Evolutionary conservation across 2,329 filamentous ascomycete genomes (phyloP).

Genomic region (Aspergillus proliferans): DNA sequence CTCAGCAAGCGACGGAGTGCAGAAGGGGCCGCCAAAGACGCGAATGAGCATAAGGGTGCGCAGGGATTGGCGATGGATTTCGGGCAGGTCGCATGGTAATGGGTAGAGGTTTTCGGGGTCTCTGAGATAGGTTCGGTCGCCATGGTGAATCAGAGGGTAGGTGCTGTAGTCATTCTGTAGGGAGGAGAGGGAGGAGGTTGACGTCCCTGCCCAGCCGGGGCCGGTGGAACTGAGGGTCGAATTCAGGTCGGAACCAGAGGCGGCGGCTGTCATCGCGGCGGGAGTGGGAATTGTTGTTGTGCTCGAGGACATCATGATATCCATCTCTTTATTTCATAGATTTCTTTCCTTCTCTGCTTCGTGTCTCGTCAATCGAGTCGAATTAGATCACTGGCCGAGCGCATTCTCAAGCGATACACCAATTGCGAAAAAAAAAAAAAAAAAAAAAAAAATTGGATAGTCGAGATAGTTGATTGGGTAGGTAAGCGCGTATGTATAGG

Average conservation of each 20-base stretch:
- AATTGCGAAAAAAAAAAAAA: constrained; percentile 1
- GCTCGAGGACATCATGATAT: constrained; percentile 24
- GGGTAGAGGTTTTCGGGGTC: constrained; percentile 69
- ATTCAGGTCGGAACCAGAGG: constrained; percentile 29
- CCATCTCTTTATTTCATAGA: constrained; percentile 15
- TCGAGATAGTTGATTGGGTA: too few relatives aligned
- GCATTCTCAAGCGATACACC: constrained; percentile 21
- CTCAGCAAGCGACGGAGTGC: constrained; percentile 60
- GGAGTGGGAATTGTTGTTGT: constrained; percentile 17
- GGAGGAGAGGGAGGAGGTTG: constrained; percentile 29
- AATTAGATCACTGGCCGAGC: constrained; percentile 13
- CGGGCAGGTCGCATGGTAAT: constrained; percentile 78
- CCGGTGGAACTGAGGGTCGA: constrained; percentile 28
- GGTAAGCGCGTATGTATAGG: too few relatives aligned
- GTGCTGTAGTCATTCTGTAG: constrained; percentile 34
- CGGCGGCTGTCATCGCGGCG: constrained; percentile 16
- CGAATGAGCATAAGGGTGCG: constrained; percentile 75
- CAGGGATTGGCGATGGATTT: constrained; percentile 81
- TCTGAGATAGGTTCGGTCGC: constrained; percentile 77
- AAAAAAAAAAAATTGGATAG: background rate
- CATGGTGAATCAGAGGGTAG: constrained; percentile 61
- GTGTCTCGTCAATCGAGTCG: constrained; percentile 13
- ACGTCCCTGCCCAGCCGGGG: constrained; percentile 23
- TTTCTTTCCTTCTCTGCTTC: background rate
- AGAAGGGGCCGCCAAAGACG: constrained; percentile 73